phyloP scores from a whole-genome alignment of 495 filamentous ascomycete genomes.

The Aspergillus leporis region DNA sequence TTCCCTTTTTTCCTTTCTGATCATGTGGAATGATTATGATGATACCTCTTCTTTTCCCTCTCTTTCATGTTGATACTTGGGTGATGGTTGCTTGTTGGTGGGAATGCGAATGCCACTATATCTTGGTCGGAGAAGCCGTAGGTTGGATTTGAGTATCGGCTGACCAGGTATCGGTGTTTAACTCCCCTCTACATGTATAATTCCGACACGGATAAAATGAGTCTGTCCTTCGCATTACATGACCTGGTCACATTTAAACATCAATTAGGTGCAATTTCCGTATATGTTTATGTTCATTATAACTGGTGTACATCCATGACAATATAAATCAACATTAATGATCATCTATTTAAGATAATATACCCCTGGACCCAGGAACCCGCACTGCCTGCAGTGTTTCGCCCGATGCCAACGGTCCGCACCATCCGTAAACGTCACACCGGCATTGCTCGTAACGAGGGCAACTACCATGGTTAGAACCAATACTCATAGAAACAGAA shows the following conservation, averaged over 20 bases:
- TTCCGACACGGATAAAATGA: no score
- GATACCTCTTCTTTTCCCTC: not conserved
- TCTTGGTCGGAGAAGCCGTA: not conserved
- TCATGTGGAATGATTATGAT: conserved; percentile 8
- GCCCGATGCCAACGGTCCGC: conserved; percentile 38
- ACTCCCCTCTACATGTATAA: not conserved
- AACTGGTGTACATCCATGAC: conserved; percentile 5
- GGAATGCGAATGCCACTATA: not conserved
- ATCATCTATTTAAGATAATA: no score
- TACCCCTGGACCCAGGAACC: conserved; percentile 7
- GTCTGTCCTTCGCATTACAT: not conserved
- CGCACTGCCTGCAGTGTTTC: conserved; percentile 33
- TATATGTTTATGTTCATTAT: conserved; percentile 9
- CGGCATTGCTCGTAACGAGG: conserved; percentile 45
- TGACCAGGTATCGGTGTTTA: not conserved
- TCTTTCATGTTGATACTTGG: no score
- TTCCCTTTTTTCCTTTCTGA: not conserved
- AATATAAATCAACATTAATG: no score
- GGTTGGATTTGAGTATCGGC: not conserved
- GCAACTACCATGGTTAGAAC: conserved; percentile 27
- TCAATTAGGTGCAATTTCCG: conserved; percentile 7
- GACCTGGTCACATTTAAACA: not conserved
- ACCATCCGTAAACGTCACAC: conserved; percentile 46
- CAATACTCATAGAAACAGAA: not conserved
- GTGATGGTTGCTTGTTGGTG: not conserved